Evolutionary conservation across 345 rosid genomes (phyloP), one percentile per base, ranked within the genome.

Genomic region (Eutrema japonicum): DNA sequence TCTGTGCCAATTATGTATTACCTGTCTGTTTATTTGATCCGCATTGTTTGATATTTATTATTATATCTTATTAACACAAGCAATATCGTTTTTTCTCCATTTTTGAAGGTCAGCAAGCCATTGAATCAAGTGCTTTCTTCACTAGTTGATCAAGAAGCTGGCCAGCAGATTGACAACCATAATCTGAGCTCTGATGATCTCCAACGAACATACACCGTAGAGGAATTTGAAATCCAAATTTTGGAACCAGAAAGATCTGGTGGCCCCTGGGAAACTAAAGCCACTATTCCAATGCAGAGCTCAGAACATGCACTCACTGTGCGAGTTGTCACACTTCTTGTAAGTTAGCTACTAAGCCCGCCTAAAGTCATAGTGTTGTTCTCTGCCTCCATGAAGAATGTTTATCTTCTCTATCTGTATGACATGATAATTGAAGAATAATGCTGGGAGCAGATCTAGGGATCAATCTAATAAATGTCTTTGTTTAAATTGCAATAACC

Each of bases 301-400:
- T 80, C 96, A 77, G 99, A 92, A 82, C 89, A 90, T 86, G 96
- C 99, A 10, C 82, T 95, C 38, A 90, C 98, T 35, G 96, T 95
- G 63, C 83, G 99, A 78, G 88, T 92, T 80, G 99, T 95, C 71
- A 81, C 89, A 38, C 86, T 92, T 40, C 81, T 86, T 74, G 99
- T 92, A 85, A 87, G 96, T 90, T 70, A 59, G 48, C 67, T 64
- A 54, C 69, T 73, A 82, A 33, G 7, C 33, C 64, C 12, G 13
- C 46, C 33, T 50, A n/a, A 37, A 14, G 30, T 79, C 56, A 40
- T 58, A 62, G 50, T 55, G 41, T 60, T 62, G 48, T 35, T 54
- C 37, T 77, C 37, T 76, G 76, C 66, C 61, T 63, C 27, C 33
- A 63, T 13, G 5, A 37, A 46, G 16, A 38, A 56, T 55, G 45